A percentile compares a stretch with the other conserved stretches of the same genome.
phyloP scores from a whole-genome alignment of 768 basidiomycete genomes.

The Auricularia sp. region DNA sequence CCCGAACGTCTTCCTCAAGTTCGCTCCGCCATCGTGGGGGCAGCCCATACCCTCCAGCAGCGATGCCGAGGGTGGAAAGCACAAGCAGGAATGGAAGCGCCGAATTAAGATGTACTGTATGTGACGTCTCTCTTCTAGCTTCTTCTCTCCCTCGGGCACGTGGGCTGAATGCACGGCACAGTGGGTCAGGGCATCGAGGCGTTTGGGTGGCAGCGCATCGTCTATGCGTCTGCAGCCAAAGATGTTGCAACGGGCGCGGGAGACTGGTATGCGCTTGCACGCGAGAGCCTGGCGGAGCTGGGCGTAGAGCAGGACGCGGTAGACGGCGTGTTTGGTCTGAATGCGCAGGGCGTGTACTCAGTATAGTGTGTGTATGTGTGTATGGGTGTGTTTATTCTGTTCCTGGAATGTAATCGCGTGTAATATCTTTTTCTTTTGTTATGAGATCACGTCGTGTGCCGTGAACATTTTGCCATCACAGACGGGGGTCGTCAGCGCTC shows the following conservation, averaged over 20 bases:
- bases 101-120: slow-evolving; percentile 79
- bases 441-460: background rate
- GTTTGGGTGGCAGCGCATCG: slow-evolving; percentile 73
- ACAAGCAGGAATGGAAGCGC: slow-evolving; percentile 50
- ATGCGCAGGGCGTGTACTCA: slow-evolving; percentile 36
- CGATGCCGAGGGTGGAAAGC: slow-evolving; percentile 24
- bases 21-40: slow-evolving; percentile 68
- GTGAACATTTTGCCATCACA: background rate
- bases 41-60: slow-evolving; percentile 31
- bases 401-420: background rate
- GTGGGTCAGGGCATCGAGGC: slow-evolving; percentile 79
- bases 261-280: slow-evolving; percentile 75
- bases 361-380: background rate
- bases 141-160: slow-evolving; percentile 1
- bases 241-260: slow-evolving; percentile 40
- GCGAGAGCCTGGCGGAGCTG: slow-evolving; percentile 69
- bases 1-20: slow-evolving; percentile 62
- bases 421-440: background rate
- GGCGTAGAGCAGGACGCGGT: slow-evolving; percentile 69
- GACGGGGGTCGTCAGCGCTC: background rate
- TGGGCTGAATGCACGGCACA: slow-evolving; percentile 33
- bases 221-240: slow-evolving; percentile 64
- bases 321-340: slow-evolving; percentile 60
- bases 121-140: slow-evolving; percentile 22
- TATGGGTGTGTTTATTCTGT: background rate